Base-by-base conservation (phyloP, 2,329 filamentous ascomycete genomes). In the Venturia pyrina region DNA sequence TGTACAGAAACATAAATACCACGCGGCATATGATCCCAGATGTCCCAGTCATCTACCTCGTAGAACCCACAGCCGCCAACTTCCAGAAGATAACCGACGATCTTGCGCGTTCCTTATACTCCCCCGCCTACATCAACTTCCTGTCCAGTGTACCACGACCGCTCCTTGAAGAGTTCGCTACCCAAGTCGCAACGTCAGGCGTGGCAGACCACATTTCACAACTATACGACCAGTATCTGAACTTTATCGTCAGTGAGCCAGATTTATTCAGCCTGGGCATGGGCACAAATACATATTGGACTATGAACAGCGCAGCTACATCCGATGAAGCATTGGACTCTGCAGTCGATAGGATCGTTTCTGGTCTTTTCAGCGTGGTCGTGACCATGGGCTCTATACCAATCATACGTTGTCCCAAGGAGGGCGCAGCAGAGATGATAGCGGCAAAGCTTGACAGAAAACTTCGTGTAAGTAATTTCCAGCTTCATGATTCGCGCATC, bases 361-460 rank as follows among this genome's bases (percentile, higher is more conserved):
- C 90, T 72, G 95, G 95, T 0, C 80, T 99, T n/a, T 99, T 98
- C 78, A 97, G 93, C 69, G 95, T 99, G 62, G 89, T 95, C 67
- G 95, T 96, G n/a, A 99, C 95, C 5, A 96, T 97, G 91, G 93
- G 92, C 67, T 87, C 93, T 2, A 96, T 99, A 70, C 95, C 95
- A 7, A 92, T 99, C 70, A 98, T 99, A 72, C 84, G 95, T 70
- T 97, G 91, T 73, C 93, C 95, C 7, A 96, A 95, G 74, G 91
- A 89, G 62, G 93, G 91, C 44, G 91, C 95, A 3, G 93, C 95
- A 17, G 93, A 98, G 74, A 89, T 96, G 82, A 96, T 99, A 70
- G 89, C 92, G 17, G 90, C 90, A 17, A 96, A 96, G 73, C 86
- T 99, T 32, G 95, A 99, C 75, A 88, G 95, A 67, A 99, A 98